Evolutionary conservation across 2,329 filamentous ascomycete species (phyloP).

Genomic region (Gyromitra esculenta): DNA sequence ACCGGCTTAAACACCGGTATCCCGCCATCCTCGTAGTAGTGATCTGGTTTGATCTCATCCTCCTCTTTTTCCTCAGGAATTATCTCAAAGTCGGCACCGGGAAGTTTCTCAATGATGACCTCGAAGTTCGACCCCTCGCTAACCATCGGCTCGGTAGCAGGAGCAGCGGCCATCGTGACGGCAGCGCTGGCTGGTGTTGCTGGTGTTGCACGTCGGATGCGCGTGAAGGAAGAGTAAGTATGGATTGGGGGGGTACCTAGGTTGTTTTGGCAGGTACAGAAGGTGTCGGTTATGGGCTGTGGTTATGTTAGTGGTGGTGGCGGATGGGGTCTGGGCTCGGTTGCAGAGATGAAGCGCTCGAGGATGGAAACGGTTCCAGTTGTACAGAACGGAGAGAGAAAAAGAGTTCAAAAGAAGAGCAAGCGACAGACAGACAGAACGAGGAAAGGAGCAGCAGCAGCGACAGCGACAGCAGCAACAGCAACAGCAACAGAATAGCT

Average conservation of each 20-base stretch:
- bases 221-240: slow-evolving; percentile 24
- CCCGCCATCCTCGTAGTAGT: slow-evolving; percentile 83
- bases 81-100: slow-evolving; percentile 44
- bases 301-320: slow-evolving; percentile 31
- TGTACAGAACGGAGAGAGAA: slow-evolving; percentile 27
- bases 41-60: slow-evolving; percentile 78
- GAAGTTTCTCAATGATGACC: slow-evolving; percentile 50
- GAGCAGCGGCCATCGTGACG: slow-evolving; percentile 51
- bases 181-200: slow-evolving; percentile 40
- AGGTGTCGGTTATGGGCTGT: slow-evolving; percentile 29
- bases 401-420: slow-evolving; percentile 32
- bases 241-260: neutral
- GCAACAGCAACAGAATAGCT: slow-evolving; percentile 15
- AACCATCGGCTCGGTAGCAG: slow-evolving; percentile 37
- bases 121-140: slow-evolving; percentile 52
- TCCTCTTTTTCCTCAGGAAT: slow-evolving; percentile 60
- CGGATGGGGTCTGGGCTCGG: slow-evolving; percentile 36
- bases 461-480: neutral
- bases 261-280: slow-evolving; percentile 34
- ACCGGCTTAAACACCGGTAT: slow-evolving; percentile 93
- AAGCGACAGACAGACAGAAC: slow-evolving; percentile 26
- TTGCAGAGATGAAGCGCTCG: slow-evolving; percentile 31
- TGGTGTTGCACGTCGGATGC: slow-evolving; percentile 37
- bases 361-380: slow-evolving; percentile 30
- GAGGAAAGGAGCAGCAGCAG: slow-evolving; percentile 10